Evolutionary conservation across 768 basidiomycete genomes (phyloP).

Genomic region (Amanita subjunquillea): DNA sequence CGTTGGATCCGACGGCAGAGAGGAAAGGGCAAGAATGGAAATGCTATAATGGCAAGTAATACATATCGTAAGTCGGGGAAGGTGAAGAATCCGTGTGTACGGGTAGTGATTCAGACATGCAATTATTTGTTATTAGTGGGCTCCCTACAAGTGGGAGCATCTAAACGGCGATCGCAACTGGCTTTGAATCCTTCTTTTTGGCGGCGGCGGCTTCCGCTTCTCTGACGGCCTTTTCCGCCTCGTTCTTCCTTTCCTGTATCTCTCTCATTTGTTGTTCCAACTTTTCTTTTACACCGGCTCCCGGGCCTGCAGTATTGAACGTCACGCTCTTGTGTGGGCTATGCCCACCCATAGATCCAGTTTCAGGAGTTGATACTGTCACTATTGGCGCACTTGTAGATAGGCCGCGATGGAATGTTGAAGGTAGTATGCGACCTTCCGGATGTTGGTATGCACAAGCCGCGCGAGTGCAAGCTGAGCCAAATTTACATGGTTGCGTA

Average conservation of each 20-base stretch:
- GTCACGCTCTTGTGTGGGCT: conserved; percentile 64
- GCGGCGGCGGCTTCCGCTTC: conserved; percentile 51
- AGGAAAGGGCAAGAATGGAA: background rate
- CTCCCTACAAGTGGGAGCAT: background rate
- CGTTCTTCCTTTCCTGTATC: conserved; percentile 52
- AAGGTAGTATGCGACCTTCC: conserved; percentile 70
- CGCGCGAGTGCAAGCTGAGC: conserved; percentile 74
- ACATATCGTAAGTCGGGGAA: conserved; percentile 12
- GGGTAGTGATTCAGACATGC: background rate
- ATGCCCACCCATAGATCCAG: conserved; percentile 52
- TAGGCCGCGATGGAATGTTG: conserved; percentile 73
- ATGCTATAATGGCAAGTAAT: conserved; percentile 15
- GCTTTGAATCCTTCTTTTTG: conserved; percentile 48
- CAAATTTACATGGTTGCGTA: conserved; percentile 68
- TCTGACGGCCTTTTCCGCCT: conserved; percentile 56
- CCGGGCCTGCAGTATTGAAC: conserved; percentile 44
- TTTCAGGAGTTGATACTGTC: conserved; percentile 49
- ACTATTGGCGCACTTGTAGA: conserved; percentile 50
- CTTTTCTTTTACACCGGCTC: conserved; percentile 35
- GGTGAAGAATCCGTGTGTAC: background rate
- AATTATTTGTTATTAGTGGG: background rate
- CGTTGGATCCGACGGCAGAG: background rate
- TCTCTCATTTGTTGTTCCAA: conserved; percentile 39
- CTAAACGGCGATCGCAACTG: conserved; percentile 36
- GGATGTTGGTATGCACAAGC: conserved; percentile 91